These are phyloP conservation scores for Polychytrium aggregatum DNA, from an alignment of 192 early-diverging fungal genomes.

Conservation along the genomic window DNA sequence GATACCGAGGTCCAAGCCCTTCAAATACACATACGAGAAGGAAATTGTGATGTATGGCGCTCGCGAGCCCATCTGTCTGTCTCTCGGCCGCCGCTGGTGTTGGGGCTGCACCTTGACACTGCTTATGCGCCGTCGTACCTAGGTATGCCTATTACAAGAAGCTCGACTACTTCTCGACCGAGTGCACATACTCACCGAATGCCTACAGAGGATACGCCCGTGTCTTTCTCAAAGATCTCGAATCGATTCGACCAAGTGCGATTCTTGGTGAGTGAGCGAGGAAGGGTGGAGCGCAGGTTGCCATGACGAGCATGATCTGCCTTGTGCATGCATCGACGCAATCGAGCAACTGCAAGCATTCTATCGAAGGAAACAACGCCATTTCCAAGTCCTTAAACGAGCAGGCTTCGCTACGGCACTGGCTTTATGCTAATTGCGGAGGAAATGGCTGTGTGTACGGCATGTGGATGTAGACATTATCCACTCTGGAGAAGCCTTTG, in stretches of 20 bases:
- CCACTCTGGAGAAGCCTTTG: constrained; percentile 83
- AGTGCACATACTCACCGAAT: constrained; percentile 96
- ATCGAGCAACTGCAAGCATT: too few species aligned
- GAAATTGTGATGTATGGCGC: constrained; percentile 83
- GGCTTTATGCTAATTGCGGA: too few species aligned
- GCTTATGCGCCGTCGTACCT: not conserved
- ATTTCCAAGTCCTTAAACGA: too few species aligned
- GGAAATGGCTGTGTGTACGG: constrained; percentile 9
- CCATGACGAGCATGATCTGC: not conserved
- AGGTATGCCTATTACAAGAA: constrained; percentile 89
- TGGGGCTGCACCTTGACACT: too few species aligned
- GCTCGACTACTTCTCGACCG: constrained; percentile 96
- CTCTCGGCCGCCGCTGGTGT: too few species aligned
- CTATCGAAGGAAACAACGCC: too few species aligned
- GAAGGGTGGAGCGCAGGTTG: too few species aligned
- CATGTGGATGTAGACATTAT: constrained; percentile 62
- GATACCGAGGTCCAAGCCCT: constrained; percentile 86
- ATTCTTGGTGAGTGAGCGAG: constrained; percentile 73
- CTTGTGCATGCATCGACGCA: too few species aligned
- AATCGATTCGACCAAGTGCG: constrained; percentile 71
- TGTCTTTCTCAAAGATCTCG: constrained; percentile 90
- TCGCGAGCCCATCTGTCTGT: too few species aligned
- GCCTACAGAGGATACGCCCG: constrained; percentile 93
- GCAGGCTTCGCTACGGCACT: too few species aligned
- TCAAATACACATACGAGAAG: constrained; percentile 99